Conservation (phyloP, 2,329 filamentous ascomycete genomes). For the Parastagonospora nodorum region DNA sequence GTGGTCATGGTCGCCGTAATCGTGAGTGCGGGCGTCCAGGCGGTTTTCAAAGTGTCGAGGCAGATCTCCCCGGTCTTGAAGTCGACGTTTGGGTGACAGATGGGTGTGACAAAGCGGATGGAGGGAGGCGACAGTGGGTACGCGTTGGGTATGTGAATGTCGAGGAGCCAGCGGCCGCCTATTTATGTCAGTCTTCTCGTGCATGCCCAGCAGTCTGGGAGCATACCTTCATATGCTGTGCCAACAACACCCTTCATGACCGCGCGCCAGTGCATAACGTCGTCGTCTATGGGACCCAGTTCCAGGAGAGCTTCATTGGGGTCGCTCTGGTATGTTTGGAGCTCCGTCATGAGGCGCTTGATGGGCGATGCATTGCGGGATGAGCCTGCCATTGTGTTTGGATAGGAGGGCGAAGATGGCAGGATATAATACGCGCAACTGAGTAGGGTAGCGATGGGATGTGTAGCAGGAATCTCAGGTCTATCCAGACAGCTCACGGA, state of each 20-base stretch:
- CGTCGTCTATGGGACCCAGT: slow-evolving; percentile 62
- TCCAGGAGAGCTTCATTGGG: slow-evolving; percentile 62
- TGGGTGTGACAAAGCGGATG: slow-evolving; percentile 73
- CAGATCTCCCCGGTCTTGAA: slow-evolving; percentile 84
- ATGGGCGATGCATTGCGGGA: slow-evolving; percentile 48
- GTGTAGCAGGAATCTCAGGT: background rate
- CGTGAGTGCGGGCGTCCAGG: slow-evolving; percentile 86
- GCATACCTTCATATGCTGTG: slow-evolving; percentile 64
- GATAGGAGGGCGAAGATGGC: background rate
- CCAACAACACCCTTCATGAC: slow-evolving; percentile 64
- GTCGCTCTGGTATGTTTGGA: slow-evolving; percentile 61
- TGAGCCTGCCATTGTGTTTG: slow-evolving; percentile 35
- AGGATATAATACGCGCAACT: background rate
- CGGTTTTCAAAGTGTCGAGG: slow-evolving; percentile 77
- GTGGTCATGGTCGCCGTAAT: slow-evolving; percentile 75
- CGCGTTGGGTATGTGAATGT: slow-evolving; percentile 72
- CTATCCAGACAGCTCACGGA: background rate
- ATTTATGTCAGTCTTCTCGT: background rate
- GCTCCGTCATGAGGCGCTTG: slow-evolving; percentile 66
- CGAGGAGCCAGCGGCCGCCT: slow-evolving; percentile 82
- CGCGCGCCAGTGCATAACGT: slow-evolving; percentile 65
- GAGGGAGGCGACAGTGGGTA: slow-evolving; percentile 82
- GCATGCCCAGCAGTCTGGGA: background rate
- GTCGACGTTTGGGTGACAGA: slow-evolving; percentile 49
- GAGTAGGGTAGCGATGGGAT: background rate